Base-by-base conservation (phyloP, 148 eudicot genomes). In the Fallopia convolvulus region DNA sequence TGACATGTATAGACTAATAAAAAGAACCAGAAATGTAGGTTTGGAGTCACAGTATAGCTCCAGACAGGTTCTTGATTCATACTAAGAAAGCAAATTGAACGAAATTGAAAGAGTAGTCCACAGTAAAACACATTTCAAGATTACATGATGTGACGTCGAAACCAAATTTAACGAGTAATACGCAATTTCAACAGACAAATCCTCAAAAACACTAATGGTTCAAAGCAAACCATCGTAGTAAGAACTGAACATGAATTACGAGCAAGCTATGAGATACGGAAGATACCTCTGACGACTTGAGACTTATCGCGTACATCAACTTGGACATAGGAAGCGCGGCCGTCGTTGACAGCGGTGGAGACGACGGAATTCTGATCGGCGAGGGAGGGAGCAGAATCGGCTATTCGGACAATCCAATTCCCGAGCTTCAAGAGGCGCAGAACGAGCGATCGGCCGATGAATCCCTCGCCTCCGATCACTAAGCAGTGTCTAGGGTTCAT, bases 321-420 rank as follows among this genome's bases (percentile, higher is more conserved):
- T 11, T 78, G 83, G 76, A 87, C 70, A 77, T 90, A 83, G 20
- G 87, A 85, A 70, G 87, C 92, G 63, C 86, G 88, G 20, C 84
- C 90, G 23, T 83, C 72, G 8, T 90, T 78, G 18, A 89, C 55
- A 50, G 93, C 90, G 33, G 83, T 78, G 60, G 80, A 74, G 52
- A 91, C 77, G 14, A 70, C 52, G 33, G 87, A 80, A 13, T 83
- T 70, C n/a, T 30, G 82, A 52, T 88, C 87, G 40, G 77, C 58
- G 46, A 79, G 80, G 53, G 82, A 77, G 33, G 81, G 79, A 40
- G 83, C 53, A 5, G 88, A 88, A 80, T 92, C 97, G 78, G 89
- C 97, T 50, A 94, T 83, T 48, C 91, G 88, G 52, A 94, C 93
- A 81, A 86, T 83, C 93, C 93, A 92, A 77, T 85, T 82, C 6